phyloP scores from a whole-genome alignment of 78 protist genomes.

The Dictyostelium brefeldianum region DNA sequence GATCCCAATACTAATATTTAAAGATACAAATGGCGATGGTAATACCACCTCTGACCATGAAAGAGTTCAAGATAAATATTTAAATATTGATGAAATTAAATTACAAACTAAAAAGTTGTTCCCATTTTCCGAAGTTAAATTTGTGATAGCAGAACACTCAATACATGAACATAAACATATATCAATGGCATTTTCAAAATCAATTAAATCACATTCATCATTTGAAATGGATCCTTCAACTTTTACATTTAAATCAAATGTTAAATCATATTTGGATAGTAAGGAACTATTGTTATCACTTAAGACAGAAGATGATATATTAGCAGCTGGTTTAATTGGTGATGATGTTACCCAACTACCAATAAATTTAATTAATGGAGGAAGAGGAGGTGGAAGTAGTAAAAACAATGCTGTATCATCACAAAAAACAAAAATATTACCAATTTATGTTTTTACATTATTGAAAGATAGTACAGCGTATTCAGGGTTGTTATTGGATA shows the following conservation, averaged over 20 bases:
- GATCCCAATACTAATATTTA: conserved; percentile 56
- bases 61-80: neutral
- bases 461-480: neutral
- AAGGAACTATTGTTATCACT: conserved; percentile 46
- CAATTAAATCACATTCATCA: conserved; percentile 53
- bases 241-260: neutral
- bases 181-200: conserved; percentile 58
- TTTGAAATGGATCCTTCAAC: conserved; percentile 57
- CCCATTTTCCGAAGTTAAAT: conserved; percentile 52
- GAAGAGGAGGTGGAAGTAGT: no score
- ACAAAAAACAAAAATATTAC: conserved; percentile 70
- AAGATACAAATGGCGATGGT: conserved; percentile 16
- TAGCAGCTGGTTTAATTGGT: conserved; percentile 62
- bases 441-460: conserved; percentile 56
- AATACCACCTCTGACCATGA: neutral
- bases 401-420: neutral
- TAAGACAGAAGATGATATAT: conserved; percentile 62
- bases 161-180: conserved; percentile 63
- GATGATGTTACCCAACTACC: conserved; percentile 33
- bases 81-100: conserved; percentile 12
- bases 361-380: neutral
- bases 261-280: conserved; percentile 42
- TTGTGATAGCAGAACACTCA: conserved; percentile 53
- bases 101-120: conserved; percentile 45
- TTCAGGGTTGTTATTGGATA: conserved; percentile 25